phyloP scores from a whole-genome alignment of 1,139 yeast species.

The Suhomyces yuchorum region DNA sequence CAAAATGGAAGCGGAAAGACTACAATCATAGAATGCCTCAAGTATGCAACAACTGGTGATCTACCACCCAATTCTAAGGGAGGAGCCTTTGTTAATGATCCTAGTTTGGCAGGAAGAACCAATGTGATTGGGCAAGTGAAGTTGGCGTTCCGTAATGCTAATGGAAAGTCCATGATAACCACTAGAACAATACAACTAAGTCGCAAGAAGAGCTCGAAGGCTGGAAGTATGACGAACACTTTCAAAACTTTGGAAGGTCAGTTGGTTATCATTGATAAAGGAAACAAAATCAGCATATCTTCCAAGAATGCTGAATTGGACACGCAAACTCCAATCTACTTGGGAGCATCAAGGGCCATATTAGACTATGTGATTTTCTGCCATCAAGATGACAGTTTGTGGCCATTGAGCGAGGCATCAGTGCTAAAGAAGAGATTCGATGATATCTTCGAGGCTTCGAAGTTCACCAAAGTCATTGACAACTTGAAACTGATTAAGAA shows the following conservation, averaged over 20 bases:
- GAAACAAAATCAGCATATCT: conserved; percentile 73
- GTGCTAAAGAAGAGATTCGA: conserved; percentile 88
- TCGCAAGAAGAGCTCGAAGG: conserved; percentile 49
- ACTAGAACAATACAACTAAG: conserved; percentile 81
- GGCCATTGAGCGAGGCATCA: conserved; percentile 96
- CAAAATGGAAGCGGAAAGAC: conserved; percentile 99
- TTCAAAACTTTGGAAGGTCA: conserved; percentile 94
- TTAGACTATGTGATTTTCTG: conserved; percentile 93
- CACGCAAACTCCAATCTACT: conserved; percentile 70
- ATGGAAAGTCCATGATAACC: conserved; percentile 77
- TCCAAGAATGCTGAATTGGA: conserved; percentile 88
- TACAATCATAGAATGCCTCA: conserved; percentile 90
- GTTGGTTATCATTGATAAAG: conserved; percentile 63
- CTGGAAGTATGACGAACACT: conserved; percentile 48
- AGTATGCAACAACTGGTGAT: conserved; percentile 94
- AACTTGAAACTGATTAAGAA: conserved; percentile 73
- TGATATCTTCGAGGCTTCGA: conserved; percentile 93
- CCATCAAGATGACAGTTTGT: conserved; percentile 94
- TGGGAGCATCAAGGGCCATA: conserved; percentile 88
- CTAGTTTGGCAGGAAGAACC: conserved; percentile 73
- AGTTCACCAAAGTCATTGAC: conserved; percentile 88
- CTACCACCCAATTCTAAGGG: conserved; percentile 95
- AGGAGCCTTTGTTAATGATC: conserved; percentile 96
- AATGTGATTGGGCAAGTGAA: conserved; percentile 89
- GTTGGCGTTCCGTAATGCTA: conserved; percentile 75